These are phyloP conservation scores for Fusarium kyushuense DNA, from an alignment of 2,329 filamentous ascomycete genomes.

Conservation along the genomic window DNA sequence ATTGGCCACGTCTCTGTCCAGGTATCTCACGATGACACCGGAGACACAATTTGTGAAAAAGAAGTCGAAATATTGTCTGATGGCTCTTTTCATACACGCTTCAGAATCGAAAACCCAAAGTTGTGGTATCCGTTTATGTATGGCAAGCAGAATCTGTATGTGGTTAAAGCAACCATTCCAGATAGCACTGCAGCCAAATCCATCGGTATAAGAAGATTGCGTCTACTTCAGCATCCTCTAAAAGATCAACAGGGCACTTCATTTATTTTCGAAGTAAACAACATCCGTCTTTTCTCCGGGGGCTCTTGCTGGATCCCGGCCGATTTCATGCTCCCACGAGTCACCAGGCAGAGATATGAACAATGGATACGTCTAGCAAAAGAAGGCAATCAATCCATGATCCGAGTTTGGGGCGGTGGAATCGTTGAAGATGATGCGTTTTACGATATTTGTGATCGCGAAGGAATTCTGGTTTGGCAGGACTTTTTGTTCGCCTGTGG, in stretches of 20 bases:
- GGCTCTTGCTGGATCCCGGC: slow-evolving; percentile 13
- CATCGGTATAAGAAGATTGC: background rate
- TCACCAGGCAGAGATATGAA: background rate
- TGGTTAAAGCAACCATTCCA: accelerated
- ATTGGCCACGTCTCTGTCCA: background rate
- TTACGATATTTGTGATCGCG: background rate
- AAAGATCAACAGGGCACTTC: background rate
- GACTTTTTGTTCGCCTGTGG: slow-evolving; percentile 19
- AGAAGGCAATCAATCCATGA: slow-evolving; percentile 4
- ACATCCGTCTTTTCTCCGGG: background rate
- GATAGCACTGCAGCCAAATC: background rate
- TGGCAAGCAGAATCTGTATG: background rate
- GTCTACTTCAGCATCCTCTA: background rate
- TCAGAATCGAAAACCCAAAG: background rate
- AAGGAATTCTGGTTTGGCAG: slow-evolving; percentile 18
- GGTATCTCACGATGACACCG: background rate
- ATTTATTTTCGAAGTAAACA: slow-evolving; percentile 18
- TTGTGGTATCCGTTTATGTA: slow-evolving; percentile 13
- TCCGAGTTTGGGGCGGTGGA: slow-evolving; percentile 8
- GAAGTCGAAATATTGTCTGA: accelerated
- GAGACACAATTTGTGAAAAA: accelerated
- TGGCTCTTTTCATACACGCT: accelerated
- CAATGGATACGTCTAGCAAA: slow-evolving; percentile 11
- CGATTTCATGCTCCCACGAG: background rate
- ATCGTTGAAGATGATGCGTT: slow-evolving; percentile 1